A percentile compares a stretch with the other conserved stretches of the same genome.
Conservation (phyloP, 495 filamentous ascomycete species). For the Hyaloscypha variabilis region DNA sequence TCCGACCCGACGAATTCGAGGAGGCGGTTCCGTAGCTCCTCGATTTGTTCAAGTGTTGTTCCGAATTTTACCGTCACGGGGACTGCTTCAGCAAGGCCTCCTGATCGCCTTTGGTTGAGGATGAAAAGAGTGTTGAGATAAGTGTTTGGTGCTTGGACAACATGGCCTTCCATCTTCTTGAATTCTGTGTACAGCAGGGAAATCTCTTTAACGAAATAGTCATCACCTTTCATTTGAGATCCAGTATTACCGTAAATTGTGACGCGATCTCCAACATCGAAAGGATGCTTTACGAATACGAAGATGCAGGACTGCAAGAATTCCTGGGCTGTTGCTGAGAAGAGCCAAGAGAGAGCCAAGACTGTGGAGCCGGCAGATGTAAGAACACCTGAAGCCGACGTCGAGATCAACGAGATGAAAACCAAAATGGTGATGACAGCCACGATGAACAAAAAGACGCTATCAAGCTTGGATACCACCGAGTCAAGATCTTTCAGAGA, state of each 20-base stretch:
- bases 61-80: slow-evolving; percentile 87
- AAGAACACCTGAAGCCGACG: slow-evolving; percentile 79
- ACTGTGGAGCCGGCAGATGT: slow-evolving; percentile 85
- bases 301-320: slow-evolving; percentile 92
- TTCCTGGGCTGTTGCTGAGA: slow-evolving; percentile 90
- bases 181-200: slow-evolving; percentile 96
- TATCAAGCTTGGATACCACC: slow-evolving; percentile 88
- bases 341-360: slow-evolving; percentile 88
- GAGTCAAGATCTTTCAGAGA: slow-evolving; percentile 95
- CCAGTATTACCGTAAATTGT: slow-evolving; percentile 91
- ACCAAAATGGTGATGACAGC: slow-evolving; percentile 77
- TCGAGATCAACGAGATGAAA: slow-evolving; percentile 86
- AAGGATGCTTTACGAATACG: slow-evolving; percentile 97
- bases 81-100: slow-evolving; percentile 85
- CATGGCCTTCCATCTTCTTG: slow-evolving; percentile 96
- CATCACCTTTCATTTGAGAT: slow-evolving; percentile 73
- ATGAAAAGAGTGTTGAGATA: slow-evolving; percentile 93
- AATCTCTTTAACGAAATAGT: slow-evolving; percentile 96
- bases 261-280: slow-evolving; percentile 94
- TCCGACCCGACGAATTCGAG: slow-evolving; percentile 83
- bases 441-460: slow-evolving; percentile 86
- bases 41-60: slow-evolving; percentile 84
- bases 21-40: slow-evolving; percentile 79
- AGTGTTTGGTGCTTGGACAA: slow-evolving; percentile 95
- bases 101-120: slow-evolving; percentile 89